Evolutionary conservation across 139 green algal genomes (phyloP).

Genomic region (Dunaliella sp.): DNA sequence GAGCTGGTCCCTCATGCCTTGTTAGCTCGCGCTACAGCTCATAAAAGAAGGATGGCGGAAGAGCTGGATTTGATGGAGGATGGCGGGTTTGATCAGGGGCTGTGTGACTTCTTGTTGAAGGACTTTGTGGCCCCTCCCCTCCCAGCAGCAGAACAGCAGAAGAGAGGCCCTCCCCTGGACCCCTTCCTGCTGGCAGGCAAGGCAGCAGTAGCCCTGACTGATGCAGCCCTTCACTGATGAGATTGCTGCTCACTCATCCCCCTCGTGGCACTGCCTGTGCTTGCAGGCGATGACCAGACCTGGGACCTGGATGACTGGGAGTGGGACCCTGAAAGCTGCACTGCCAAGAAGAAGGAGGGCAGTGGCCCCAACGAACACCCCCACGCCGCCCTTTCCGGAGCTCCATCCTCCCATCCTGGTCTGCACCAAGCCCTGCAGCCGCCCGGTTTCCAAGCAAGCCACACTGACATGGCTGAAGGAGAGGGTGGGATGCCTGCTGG

Average conservation of each 20-base stretch:
- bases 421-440: neutral
- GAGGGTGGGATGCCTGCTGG: too few species aligned
- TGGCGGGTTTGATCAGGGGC: neutral
- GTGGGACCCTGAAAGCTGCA: neutral
- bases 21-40: too few species aligned
- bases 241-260: neutral
- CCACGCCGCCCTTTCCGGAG: neutral
- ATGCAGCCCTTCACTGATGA: neutral
- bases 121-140: neutral
- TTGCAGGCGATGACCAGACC: neutral
- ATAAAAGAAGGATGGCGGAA: too few species aligned
- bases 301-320: neutral
- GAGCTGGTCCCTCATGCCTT: too few species aligned
- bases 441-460: neutral
- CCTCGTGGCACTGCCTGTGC: neutral
- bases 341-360: neutral
- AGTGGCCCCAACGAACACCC: neutral
- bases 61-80: neutral
- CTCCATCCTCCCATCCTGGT: neutral
- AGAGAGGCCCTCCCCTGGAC: too few species aligned
- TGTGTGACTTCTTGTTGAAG: neutral
- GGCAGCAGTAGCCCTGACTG: neutral
- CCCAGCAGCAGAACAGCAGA: neutral
- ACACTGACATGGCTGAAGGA: too few species aligned
- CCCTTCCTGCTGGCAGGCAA: neutral